Conservation (phyloP, 2,329 filamentous ascomycete genomes). For the Lecanicillium sp. region DNA sequence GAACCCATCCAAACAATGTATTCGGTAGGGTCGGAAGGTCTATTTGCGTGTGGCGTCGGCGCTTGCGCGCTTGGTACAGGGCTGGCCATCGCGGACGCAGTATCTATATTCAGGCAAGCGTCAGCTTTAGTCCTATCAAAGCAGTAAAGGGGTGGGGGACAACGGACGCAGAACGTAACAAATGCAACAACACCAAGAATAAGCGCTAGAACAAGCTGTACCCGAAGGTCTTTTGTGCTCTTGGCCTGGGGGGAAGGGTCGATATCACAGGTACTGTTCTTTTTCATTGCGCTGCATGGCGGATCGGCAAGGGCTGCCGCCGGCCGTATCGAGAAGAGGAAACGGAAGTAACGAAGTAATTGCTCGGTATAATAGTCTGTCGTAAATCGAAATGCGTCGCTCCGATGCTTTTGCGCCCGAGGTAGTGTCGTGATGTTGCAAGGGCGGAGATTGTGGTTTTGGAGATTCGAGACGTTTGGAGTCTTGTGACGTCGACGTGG, state of each 20-base stretch:
- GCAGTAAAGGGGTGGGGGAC: background rate
- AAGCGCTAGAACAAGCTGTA: slow-evolving; percentile 67
- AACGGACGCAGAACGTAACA: slow-evolving; percentile 63
- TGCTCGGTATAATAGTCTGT: no score
- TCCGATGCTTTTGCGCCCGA: no score
- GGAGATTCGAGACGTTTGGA: background rate
- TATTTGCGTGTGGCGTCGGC: slow-evolving; percentile 51
- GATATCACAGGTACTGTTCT: slow-evolving; percentile 2
- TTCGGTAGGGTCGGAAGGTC: slow-evolving; percentile 72
- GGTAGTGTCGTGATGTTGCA: no score
- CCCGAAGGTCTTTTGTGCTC: slow-evolving; percentile 36
- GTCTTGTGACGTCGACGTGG: no score
- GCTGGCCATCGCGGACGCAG: slow-evolving; percentile 86
- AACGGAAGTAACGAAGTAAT: no score
- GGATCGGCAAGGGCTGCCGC: no score
- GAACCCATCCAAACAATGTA: slow-evolving; percentile 88
- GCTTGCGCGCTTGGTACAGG: slow-evolving; percentile 83
- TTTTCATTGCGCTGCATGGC: background rate
- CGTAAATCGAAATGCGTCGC: no score
- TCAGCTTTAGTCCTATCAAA: no score
- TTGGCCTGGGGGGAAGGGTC: slow-evolving; percentile 7
- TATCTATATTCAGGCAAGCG: slow-evolving; percentile 39
- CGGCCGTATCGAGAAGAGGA: no score
- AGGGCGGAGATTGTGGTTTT: background rate
- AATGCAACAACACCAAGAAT: slow-evolving; percentile 64